A percentile compares a stretch with the other conserved stretches of the same genome.
Conservation (phyloP, 177 flowering plant species). For the Vitis hybrid region DNA sequence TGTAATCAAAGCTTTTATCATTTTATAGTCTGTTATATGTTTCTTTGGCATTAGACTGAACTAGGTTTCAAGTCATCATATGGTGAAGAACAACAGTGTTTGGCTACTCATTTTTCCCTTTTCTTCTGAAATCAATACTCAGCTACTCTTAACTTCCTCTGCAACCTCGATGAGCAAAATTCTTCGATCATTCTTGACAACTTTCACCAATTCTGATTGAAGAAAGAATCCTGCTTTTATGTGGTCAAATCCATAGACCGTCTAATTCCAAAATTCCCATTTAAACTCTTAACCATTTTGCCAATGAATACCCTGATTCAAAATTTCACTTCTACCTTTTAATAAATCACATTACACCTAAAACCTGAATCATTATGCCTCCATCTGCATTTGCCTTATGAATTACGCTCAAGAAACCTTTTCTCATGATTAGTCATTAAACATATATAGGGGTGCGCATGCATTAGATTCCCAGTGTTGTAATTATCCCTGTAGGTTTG, state of each 20-base stretch:
- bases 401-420: too few species aligned
- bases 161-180: too few species aligned
- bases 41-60: neutral
- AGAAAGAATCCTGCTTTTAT: too few species aligned
- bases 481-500: neutral
- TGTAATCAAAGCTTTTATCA: conserved; percentile 21
- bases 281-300: neutral
- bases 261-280: too few species aligned
- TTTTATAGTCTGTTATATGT: neutral
- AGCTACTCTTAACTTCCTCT: neutral
- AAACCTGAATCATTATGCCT: neutral
- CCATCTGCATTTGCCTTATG: too few species aligned
- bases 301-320: too few species aligned
- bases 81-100: neutral
- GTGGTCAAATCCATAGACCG: too few species aligned
- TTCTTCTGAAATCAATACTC: neutral
- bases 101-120: neutral
- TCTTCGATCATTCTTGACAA: too few species aligned
- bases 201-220: too few species aligned
- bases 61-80: neutral
- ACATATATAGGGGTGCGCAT: neutral
- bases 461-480: neutral
- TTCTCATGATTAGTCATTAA: neutral
- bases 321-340: neutral
- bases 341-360: neutral